Percentiles rank a stretch among this genome's conserved stretches.
These are phyloP conservation scores for Eutreptiella sp. DNA, from an alignment of 208 protist genomes.

Conservation along the genomic window DNA sequence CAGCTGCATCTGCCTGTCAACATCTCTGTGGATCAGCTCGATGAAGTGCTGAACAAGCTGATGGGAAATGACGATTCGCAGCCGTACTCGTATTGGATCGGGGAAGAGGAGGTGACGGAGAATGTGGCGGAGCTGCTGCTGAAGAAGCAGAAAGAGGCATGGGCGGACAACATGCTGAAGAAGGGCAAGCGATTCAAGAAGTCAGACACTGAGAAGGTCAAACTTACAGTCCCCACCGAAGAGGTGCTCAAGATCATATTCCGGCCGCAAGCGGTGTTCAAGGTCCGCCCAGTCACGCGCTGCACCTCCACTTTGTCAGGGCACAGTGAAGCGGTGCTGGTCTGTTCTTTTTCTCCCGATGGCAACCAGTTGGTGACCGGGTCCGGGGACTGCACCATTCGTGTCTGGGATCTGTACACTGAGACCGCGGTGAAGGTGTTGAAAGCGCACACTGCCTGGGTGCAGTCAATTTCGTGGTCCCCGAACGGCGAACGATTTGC, in stretches of 20 bases:
- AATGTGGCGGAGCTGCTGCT: constrained; percentile 75
- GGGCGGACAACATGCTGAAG: constrained; percentile 62
- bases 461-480: constrained; percentile 90
- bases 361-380: constrained; percentile 82
- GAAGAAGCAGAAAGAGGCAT: constrained; percentile 58
- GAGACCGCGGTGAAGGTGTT: constrained; percentile 82
- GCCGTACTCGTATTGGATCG: constrained; percentile 92
- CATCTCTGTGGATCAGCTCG: constrained; percentile 72
- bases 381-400: constrained; percentile 89
- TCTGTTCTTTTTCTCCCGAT: constrained; percentile 87
- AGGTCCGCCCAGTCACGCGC: constrained; percentile 85
- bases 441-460: constrained; percentile 85
- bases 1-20: constrained; percentile 82
- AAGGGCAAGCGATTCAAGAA: constrained; percentile 66
- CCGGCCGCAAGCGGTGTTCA: constrained; percentile 94
- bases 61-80: constrained; percentile 62
- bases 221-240: constrained; percentile 68
- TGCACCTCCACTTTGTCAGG: constrained; percentile 83
- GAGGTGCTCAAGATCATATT: constrained; percentile 76
- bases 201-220: constrained; percentile 62
- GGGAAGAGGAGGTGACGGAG: constrained; percentile 77
- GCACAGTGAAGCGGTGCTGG: constrained; percentile 89
- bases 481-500: constrained; percentile 83
- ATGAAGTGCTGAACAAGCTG: constrained; percentile 67
- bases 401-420: constrained; percentile 95